These are phyloP conservation scores for Aspergillus affinis DNA, from an alignment of 495 filamentous ascomycete genomes.

Conservation along the genomic window DNA sequence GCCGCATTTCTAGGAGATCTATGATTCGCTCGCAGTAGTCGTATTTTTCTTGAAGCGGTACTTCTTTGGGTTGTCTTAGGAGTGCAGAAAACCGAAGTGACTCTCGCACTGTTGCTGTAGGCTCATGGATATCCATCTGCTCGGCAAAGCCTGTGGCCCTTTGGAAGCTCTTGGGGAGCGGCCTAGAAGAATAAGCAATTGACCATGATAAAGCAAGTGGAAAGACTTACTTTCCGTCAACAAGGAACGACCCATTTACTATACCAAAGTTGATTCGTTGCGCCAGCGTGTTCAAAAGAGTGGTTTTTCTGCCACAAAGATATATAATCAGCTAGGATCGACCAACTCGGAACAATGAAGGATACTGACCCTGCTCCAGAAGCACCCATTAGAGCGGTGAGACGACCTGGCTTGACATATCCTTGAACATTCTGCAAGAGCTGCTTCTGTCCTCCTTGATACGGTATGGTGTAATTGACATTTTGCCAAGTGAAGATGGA, in stretches of 20 bases:
- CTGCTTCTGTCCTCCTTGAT: slow-evolving; percentile 55
- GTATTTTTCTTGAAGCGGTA: slow-evolving; percentile 59
- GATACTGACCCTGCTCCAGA: slow-evolving; percentile 58
- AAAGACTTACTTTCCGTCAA: slow-evolving; percentile 48
- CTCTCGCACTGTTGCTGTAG: slow-evolving; percentile 61
- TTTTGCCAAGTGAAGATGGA: slow-evolving; percentile 76
- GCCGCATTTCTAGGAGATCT: slow-evolving; percentile 58
- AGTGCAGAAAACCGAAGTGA: slow-evolving; percentile 60
- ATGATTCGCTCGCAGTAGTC: slow-evolving; percentile 62
- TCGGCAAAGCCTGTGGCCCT: slow-evolving; percentile 59
- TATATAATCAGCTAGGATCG: slow-evolving; percentile 6
- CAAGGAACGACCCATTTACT: slow-evolving; percentile 50
- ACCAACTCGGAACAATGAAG: neutral
- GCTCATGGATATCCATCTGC: slow-evolving; percentile 64
- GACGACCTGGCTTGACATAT: slow-evolving; percentile 67
- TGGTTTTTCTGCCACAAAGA: slow-evolving; percentile 47
- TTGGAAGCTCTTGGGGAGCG: slow-evolving; percentile 49
- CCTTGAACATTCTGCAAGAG: slow-evolving; percentile 65
- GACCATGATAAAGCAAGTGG: neutral
- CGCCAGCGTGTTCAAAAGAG: slow-evolving; percentile 54
- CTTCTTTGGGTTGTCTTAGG: slow-evolving; percentile 56
- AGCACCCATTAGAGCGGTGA: slow-evolving; percentile 70
- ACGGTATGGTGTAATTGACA: slow-evolving; percentile 73
- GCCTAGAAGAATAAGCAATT: slow-evolving; percentile 24
- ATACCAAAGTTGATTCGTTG: slow-evolving; percentile 56